Base-by-base conservation (phyloP, 345 rosid species). In the Pistacia vera region DNA sequence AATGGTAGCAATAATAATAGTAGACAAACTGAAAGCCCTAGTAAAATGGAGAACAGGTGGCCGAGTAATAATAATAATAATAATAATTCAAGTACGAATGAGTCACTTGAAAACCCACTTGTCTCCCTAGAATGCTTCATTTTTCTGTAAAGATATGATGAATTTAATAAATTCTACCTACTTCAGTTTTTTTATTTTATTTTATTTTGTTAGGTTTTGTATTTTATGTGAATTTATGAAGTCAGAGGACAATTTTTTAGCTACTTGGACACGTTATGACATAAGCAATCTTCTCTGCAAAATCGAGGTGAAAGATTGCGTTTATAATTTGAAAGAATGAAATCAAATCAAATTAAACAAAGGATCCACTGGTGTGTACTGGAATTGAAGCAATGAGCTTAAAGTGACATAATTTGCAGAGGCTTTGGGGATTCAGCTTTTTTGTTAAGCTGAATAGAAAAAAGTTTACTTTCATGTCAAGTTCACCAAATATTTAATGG, bases 121-220 rank as follows among this genome's bases (percentile, higher is more conserved):
- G 97, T 95, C 13, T 91, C 97, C 3, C 74, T 95, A 67, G 98
- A 93, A 85, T 93, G 98, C 77, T 95, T 93, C 83, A 93, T 95
- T 74, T 95, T 95, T 68, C 91, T 95, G 55, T 95, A 74, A 79
- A 55, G 59, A 28, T 48, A 73, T 46, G 10, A 14, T 41, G 46
- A 41, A 41, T 5, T 5, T 8, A 41, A 41, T 41, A 41, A 41
- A 41, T 41, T 41, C 1, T 41, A 22, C 22, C 22, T 22, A 22
- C 22, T 22, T 22, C 22, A 22, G 22, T 22, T 22, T n/a, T n/a
- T n/a, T n/a, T n/a, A n/a, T n/a, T n/a, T n/a, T n/a, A 22, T 22
- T 2, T 8, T 61, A 16, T 33, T 36, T 5, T 22, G n/a, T 28
- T 1, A 1, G 1, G 25, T 28, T 14, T 33, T 48, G 17, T 48